Percentiles rank a stretch among this genome's conserved stretches.
Conservation (phyloP, 2,329 filamentous ascomycete genomes). For the Tolypocladium pustulatum region DNA sequence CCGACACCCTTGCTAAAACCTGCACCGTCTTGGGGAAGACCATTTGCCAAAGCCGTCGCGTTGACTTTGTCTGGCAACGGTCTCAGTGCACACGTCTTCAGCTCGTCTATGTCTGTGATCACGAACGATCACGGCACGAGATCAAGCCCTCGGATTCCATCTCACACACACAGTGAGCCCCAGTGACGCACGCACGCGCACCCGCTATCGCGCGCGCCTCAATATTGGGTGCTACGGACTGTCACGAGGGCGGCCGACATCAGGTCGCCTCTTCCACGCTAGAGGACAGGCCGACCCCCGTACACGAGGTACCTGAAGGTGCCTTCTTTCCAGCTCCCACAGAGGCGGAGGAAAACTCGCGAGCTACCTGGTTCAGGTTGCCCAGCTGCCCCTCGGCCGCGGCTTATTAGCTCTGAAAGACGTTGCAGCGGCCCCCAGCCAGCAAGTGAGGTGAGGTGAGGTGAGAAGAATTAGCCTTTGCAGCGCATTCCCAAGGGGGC, state of each 20-base stretch:
- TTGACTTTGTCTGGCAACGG: background rate
- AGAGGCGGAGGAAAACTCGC: background rate
- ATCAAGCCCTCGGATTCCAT: background rate
- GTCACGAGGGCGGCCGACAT: background rate
- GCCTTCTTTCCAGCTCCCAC: background rate
- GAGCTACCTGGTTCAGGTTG: too few species aligned
- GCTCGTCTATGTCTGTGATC: background rate
- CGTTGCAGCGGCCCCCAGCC: background rate
- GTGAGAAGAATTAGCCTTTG: background rate
- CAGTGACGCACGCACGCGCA: background rate
- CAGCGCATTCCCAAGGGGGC: background rate
- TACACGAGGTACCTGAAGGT: background rate
- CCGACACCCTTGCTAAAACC: background rate
- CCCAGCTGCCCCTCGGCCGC: too few species aligned
- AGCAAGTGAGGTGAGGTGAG: background rate
- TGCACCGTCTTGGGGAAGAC: background rate
- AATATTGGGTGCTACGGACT: background rate
- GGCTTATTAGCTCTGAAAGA: background rate
- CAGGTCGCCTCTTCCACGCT: background rate
- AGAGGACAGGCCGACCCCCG: background rate
- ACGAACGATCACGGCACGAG: background rate
- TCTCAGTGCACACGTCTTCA: slow-evolving; percentile 1
- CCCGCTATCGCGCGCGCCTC: background rate
- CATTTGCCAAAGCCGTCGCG: background rate
- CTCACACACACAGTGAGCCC: background rate